These are phyloP conservation scores for Fraxinus baroniana DNA, from an alignment of 305 asterid species.

Conservation along the genomic window DNA sequence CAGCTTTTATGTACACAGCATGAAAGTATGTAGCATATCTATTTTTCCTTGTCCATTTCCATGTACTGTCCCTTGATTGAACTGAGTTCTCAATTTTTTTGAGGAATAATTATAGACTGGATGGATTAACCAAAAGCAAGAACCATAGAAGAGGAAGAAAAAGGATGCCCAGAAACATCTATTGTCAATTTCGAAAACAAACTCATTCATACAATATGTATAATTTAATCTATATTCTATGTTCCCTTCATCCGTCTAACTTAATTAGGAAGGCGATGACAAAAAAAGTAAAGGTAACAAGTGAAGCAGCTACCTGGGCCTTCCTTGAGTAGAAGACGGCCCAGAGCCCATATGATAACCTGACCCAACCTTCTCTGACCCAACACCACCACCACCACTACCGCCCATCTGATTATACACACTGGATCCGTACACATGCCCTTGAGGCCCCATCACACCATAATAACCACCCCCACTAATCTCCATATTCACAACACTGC, in stretches of 20 bases:
- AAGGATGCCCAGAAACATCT: neutral
- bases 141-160: neutral
- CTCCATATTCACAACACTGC: slow-evolving; percentile 38
- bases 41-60: neutral
- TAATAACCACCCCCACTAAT: slow-evolving; percentile 37
- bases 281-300: neutral
- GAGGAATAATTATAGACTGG: neutral
- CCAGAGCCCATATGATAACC: slow-evolving; percentile 8
- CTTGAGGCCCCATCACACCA: slow-evolving; percentile 52
- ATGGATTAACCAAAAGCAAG: neutral
- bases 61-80: neutral
- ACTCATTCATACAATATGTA: neutral
- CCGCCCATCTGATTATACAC: slow-evolving; percentile 24
- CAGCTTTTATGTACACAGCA: neutral
- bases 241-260: neutral
- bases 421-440: slow-evolving; percentile 49
- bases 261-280: neutral
- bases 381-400: neutral
- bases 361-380: neutral
- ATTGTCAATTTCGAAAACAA: neutral
- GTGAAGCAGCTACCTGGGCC: slow-evolving; percentile 21
- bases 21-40: neutral
- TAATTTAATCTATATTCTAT: neutral
- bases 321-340: slow-evolving; percentile 13
- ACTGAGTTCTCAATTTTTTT: neutral